Evolutionary conservation across 768 basidiomycete genomes (phyloP).

Genomic region (Boletus speciosus): DNA sequence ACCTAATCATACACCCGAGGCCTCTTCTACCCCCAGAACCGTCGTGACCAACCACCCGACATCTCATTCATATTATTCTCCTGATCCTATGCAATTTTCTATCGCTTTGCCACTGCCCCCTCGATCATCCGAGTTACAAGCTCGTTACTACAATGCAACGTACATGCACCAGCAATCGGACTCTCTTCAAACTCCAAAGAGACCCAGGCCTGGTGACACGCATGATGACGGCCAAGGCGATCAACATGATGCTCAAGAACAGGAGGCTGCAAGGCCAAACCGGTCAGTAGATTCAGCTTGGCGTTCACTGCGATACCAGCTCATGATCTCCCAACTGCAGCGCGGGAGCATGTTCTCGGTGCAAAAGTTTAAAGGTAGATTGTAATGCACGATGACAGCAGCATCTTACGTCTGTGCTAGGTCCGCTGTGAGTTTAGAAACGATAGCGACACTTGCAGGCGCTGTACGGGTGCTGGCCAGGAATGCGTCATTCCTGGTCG

Average conservation of each 20-base stretch:
- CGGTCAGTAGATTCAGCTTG: slow-evolving; percentile 13
- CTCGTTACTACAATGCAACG: slow-evolving; percentile 20
- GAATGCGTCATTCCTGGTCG: slow-evolving; percentile 82
- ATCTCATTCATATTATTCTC: slow-evolving; percentile 16
- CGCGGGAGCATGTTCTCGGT: slow-evolving; percentile 65
- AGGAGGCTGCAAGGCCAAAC: slow-evolving; percentile 19
- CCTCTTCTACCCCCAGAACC: slow-evolving; percentile 7
- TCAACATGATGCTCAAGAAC: slow-evolving; percentile 21
- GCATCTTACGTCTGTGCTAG: slow-evolving; percentile 33
- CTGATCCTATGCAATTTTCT: slow-evolving; percentile 32
- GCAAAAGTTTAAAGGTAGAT: slow-evolving; percentile 54
- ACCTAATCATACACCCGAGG: slow-evolving; percentile 7
- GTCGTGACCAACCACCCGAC: slow-evolving; percentile 1
- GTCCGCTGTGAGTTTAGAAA: slow-evolving; percentile 76
- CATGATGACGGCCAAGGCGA: slow-evolving; percentile 15
- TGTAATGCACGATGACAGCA: not conserved
- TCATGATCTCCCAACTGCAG: slow-evolving; percentile 23
- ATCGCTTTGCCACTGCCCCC: slow-evolving; percentile 25
- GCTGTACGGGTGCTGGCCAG: slow-evolving; percentile 66
- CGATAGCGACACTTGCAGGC: slow-evolving; percentile 71
- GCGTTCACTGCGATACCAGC: not conserved
- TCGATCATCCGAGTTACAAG: slow-evolving; percentile 29
- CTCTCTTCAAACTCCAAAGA: slow-evolving; percentile 12
- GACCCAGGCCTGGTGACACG: slow-evolving; percentile 21
- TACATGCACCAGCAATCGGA: slow-evolving; percentile 3